Base-by-base conservation (phyloP, 2,329 filamentous ascomycete genomes). In the Calonectria pauciramosa region DNA sequence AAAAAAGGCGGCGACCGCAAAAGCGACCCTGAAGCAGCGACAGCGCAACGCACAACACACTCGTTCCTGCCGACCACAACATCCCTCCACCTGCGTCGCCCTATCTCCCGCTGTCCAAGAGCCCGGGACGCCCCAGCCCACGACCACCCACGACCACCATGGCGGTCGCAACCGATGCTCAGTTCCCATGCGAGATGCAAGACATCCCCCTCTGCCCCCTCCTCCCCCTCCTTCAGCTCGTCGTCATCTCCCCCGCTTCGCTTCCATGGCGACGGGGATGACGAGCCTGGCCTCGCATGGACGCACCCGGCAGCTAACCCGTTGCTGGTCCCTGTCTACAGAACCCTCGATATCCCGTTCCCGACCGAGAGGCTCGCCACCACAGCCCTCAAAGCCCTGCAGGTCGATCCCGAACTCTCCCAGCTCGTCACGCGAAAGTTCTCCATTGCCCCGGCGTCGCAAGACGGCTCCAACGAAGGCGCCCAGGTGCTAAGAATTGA, bases 401-500 rank as follows among this genome's bases (percentile, higher is more conserved):
- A 93, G 73, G 96, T 99, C 79, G 97, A 99, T 86, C 90, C 93
- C 75, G 97, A 99, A 84, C 90, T 99, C 65, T 99, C 96, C 1
- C 91, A 94, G 18, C 91, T 97, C 14, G 96, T 99, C 70, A 90
- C 89, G 59, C 93, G 96, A 72, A 88, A 90, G 2, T 93, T 98
- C 77, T 88, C 89, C 51, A 88, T 95, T 65, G 85, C 86, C 34
- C 60, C 82, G n/a, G 77, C 81, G 28, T 65, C 81, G 16, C 66
- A 77, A 20, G 67, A 77, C 68, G 75, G 81, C 30, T 75, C 79
- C 32, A 60, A 74, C 30, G 73, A 77, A 34, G 82, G 83, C 51
- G 81, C 83, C 23, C 85, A 82, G 28, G 85, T 96, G 6, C 88
- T 99, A 64, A 89, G 90, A 74, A 94, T 95, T 13, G 90, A 94